Evolutionary conservation across 139 green algal species (phyloP).

Genomic region (Pleodorina starrii): DNA sequence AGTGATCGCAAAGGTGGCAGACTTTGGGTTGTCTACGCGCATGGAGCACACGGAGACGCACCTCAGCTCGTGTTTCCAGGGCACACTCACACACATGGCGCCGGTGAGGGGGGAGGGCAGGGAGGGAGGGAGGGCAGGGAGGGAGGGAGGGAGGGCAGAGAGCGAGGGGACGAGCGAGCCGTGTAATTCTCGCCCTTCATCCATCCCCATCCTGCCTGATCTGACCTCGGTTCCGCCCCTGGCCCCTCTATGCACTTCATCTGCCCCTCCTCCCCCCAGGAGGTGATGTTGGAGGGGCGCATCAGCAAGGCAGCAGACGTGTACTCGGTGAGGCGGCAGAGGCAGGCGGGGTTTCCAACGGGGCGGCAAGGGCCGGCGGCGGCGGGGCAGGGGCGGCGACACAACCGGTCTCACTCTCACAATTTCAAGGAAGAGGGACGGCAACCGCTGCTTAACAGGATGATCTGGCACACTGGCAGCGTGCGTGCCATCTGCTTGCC

Average conservation of each 20-base stretch:
- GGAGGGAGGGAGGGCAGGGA: not conserved
- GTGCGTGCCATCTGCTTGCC: too few relatives aligned
- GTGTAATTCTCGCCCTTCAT: not conserved
- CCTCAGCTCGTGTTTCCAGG: conserved; percentile 61
- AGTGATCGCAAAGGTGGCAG: conserved; percentile 56
- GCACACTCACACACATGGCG: conserved; percentile 66
- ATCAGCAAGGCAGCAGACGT: conserved; percentile 67
- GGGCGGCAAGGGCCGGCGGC: not conserved
- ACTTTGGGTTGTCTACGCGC: conserved; percentile 65
- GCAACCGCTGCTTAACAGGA: too few relatives aligned
- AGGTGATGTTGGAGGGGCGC: conserved; percentile 60
- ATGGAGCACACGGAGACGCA: conserved; percentile 59
- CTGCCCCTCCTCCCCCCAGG: conserved; percentile 2
- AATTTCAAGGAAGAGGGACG: too few relatives aligned
- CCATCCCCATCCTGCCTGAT: not conserved
- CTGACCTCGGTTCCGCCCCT: not conserved
- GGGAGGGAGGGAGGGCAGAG: not conserved
- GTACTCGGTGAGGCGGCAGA: conserved; percentile 22
- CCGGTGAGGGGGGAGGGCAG: not conserved
- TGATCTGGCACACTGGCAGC: too few relatives aligned
- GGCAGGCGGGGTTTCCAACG: too few relatives aligned
- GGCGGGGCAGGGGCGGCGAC: too few relatives aligned
- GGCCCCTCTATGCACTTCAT: not conserved
- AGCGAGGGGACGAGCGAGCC: not conserved
- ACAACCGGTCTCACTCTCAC: too few relatives aligned